Evolutionary conservation across 176 grass and related monocot species (phyloP), one percentile per base, ranked within the genome.

Genomic region (Saccharum officinarum): DNA sequence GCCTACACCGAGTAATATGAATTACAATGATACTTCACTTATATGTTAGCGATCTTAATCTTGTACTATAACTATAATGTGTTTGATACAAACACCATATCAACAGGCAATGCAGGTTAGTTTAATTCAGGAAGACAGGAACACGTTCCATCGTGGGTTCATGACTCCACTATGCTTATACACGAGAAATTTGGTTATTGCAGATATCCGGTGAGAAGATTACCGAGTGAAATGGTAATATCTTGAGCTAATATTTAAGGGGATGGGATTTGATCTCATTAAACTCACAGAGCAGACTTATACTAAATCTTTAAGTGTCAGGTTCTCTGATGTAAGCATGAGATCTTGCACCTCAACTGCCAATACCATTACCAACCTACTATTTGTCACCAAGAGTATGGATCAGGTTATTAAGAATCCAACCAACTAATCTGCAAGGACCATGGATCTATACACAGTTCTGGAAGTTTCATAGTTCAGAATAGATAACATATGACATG

Each of bases 241-340:
- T 73, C 55, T 40, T 82, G 37, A 84, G 13, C 42, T 80, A 88
- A 6, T 22, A 84, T 26, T 64, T 44, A 45, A 88, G 68, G 55
- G 44, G 26, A 31, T 61, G 60, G 2, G 31, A 76, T 78, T 78
- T 31, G 70, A 39, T 70, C 37, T 79, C 69, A 16, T 66, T 26
- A 73, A 84, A 75, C 55, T 61, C 33, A 22, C 2, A 23, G 71
- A 85, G 42, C 67, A 26, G 67, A 68, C 17, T 69, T 59, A 44
- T 15, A 61, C 22, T 85, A 44, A 69, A 52, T 12, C 42, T 8
- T 8, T 39, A 55, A 83, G 38, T 71, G 47, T 79, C 26, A 33
- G 69, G 45, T 79, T 45, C 59, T 84, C 13, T 36, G 55, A 37
- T 47, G 22, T 80, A 75, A 75, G 46, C 15, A 89, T 15, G 17